Evolutionary conservation across 228 moss, liverwort and hornwort species (phyloP), one percentile per base, ranked within the genome.

Genomic region (Sphagnum fallax): DNA sequence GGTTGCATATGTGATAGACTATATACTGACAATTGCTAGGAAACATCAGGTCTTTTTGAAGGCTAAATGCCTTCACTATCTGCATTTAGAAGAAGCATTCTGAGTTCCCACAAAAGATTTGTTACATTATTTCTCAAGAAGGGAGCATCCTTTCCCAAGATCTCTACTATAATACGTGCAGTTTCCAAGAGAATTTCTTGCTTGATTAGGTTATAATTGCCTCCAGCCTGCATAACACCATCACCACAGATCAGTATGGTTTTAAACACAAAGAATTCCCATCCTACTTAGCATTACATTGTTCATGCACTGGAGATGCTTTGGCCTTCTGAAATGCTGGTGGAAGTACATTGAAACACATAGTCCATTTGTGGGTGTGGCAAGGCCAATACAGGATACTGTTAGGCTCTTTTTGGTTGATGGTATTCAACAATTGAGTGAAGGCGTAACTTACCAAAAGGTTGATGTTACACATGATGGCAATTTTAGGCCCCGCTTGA

Each of bases 181-280:
- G 89, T 84, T 10, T 68, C 80, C 55, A 97, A 59, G 52, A 91
- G 72, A 72, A 97, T 88, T 5, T 66, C 71, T 67, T 93, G 91
- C 78, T 97, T 89, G 48, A 63, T 65, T 68, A 6, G 79, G 74
- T 78, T 85, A 70, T 84, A 97, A 6, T 11, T 66, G 8, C 80
- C 81, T 67, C 91, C 93, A 63, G 81, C 89, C 95, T 96, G 87
- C 75, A 80, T 66, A 2, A 8, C 10, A 48, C 49, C 0, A 66
- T 49, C 15, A 32, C 12, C 12, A 12, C 55, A 55, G 55, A 8
- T 55, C 55, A 12, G 55, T 55, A 55, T 13, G 16, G 32, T 50
- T 16, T 4, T 4, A 49, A 62, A 10, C 47, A 49, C 53, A 13
- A 10, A 53, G 48, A 64, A 10, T 57, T 52, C 55, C 58, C 16